Base-by-base conservation (phyloP, 2,329 filamentous ascomycete species). In the Fusarium drepaniforme region DNA sequence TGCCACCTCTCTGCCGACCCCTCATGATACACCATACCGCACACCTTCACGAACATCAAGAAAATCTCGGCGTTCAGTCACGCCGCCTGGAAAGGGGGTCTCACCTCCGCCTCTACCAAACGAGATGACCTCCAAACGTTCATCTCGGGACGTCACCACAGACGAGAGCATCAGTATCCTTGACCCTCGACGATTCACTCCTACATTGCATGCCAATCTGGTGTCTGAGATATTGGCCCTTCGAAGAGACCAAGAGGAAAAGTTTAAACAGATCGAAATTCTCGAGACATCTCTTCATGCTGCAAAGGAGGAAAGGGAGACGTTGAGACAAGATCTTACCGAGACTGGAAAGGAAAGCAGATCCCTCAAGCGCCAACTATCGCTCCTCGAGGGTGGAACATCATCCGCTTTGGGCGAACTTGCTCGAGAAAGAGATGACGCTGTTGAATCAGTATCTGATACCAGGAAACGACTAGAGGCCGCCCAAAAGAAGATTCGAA, bases 161-260 rank as follows among this genome's bases (percentile, higher is more conserved):
- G 91, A 96, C 75, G 93, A 96, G 73, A 90, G 86, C 53, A 91
- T 95, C 68, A 89, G 90, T 76, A 91, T 95, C 25, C 87, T 98
- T 35, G 97, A 99, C 80, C 95, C 97, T 4, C 91, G 96, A 66
- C 91, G 97, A 42, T 98, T 99, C 80, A 99, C 97, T 0, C 97
- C 97, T 2, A 98, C 96, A 0, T 86, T 99, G 13, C 97, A 98
- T 82, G 97, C 97, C 11, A 98, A 94, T 60, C 86, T 99, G 8
- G 96, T 99, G 1, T 96, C 96, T 0, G 97, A 99, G 82, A 99
- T 99, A 73, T 86, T 99, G 44, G 91, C 92, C 3, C 85, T 99
- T 60, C 91, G 96, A 25, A 90, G 97, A 68, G 97, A 99, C 75
- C 91, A 98, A 72, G 97, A 99, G 80, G 94, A 94, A 49, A 98